Base-by-base conservation (phyloP, 2,329 filamentous ascomycete genomes). In the Nemania sp. region DNA sequence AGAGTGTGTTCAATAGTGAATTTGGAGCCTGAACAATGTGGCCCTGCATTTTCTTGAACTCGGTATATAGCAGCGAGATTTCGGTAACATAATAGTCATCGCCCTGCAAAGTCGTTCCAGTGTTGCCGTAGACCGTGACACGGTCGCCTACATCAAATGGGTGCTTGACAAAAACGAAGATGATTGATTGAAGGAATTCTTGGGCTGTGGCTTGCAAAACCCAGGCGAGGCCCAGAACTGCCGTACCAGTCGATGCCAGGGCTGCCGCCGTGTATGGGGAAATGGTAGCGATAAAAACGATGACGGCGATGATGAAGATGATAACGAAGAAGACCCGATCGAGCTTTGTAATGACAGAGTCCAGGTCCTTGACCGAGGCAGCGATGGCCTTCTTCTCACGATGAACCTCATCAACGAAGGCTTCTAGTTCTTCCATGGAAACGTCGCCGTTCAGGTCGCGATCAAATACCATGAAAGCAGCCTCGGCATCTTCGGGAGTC, bases 1-100 rank as follows among this genome's bases (percentile, higher is more conserved):
- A 97, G 0, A 98, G 83, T 0, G 87, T 92, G 76, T 97, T 98
- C 57, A 98, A 84, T 39, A 97, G 87, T 59, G 90, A 96, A 82
- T 98, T 98, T 11, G 94, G 94, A 0, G 94, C 94, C 75, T 97
- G 94, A 0, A 98, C 94, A 21, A 97, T 89, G 69, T 97, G 93
- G 1, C 94, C 94, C 75, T 97, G 90, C 90, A 97, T 94, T 81
- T 97, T 97, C 82, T 97, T 97, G 80, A 97, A 97, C 72, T 97
- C 94, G 13, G 94, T 98, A 74, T 95, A 98, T 15, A 97, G 83
- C 1, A 98, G 82, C 1, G 92, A 90, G 57, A 98, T 96, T 72
- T 97, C 91, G 56, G 96, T 96, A 55, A 98, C 93, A 67, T 96
- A 97, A 76, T 97, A 98, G 70, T 97, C 94, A 69, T 97, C 94